A percentile compares a stretch with the other conserved stretches of the same genome.
Conservation (phyloP, 2,329 filamentous ascomycete species). For the Erysiphe neolycopersici region DNA sequence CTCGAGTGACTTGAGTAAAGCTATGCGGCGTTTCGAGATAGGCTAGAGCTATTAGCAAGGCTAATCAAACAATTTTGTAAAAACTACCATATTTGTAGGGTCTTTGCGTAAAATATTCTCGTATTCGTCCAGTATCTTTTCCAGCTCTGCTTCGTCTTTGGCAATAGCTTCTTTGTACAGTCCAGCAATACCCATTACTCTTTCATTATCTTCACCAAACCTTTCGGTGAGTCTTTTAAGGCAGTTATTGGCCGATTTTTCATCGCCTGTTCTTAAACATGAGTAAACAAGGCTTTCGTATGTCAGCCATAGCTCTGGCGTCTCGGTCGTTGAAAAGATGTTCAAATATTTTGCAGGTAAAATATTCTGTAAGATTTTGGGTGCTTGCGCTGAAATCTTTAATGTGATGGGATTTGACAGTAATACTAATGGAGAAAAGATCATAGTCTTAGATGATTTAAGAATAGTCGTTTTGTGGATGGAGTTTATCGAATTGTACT, state of each 20-base stretch:
- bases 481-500: too few relatives aligned
- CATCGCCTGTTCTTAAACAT: slow-evolving; percentile 63
- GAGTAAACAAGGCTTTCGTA: slow-evolving; percentile 73
- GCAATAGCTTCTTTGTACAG: slow-evolving; percentile 67
- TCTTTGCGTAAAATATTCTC: slow-evolving; percentile 47
- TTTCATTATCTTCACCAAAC: slow-evolving; percentile 65
- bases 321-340: slow-evolving; percentile 33
- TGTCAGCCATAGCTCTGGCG: slow-evolving; percentile 54
- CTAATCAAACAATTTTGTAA: not conserved
- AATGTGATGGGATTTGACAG: slow-evolving; percentile 28
- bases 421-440: slow-evolving; percentile 10
- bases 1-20: slow-evolving; percentile 49
- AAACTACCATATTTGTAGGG: slow-evolving; percentile 50
- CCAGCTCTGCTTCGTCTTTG: slow-evolving; percentile 33
- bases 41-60: slow-evolving; percentile 26
- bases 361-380: slow-evolving; percentile 25
- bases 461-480: too few relatives aligned
- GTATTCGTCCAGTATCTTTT: slow-evolving; percentile 49
- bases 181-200: slow-evolving; percentile 58
- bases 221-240: slow-evolving; percentile 50
- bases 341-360: slow-evolving; percentile 27
- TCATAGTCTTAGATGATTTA: not conserved
- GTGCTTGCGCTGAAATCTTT: slow-evolving; percentile 32
- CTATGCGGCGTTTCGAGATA: slow-evolving; percentile 60
- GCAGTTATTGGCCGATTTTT: slow-evolving; percentile 47